These are phyloP conservation scores for Sphagnum magellanicum DNA, from an alignment of 228 moss, liverwort and hornwort species.

Conservation along the genomic window DNA sequence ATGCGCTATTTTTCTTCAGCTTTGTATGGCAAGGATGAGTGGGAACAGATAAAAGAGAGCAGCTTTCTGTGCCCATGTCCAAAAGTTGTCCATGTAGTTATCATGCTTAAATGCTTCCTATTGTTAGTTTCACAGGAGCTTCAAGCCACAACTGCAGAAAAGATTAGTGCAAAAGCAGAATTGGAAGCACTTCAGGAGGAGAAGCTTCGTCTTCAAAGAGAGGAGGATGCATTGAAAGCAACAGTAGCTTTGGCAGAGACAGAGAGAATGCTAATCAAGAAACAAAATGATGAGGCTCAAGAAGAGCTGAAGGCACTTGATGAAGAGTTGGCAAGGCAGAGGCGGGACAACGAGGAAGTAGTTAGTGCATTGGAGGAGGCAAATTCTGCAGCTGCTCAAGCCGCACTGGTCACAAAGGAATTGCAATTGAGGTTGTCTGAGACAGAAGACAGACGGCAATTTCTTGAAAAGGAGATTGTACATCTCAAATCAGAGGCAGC, in stretches of 20 bases:
- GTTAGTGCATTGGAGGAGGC: constrained; percentile 19
- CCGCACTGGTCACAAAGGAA: constrained; percentile 15
- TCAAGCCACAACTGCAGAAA: no score
- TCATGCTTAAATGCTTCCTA: no score
- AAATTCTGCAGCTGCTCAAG: constrained; percentile 18
- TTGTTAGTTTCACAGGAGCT: no score
- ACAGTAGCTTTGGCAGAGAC: constrained; percentile 23
- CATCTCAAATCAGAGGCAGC: constrained; percentile 23
- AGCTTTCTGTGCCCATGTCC: no score
- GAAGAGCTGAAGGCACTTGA: constrained; percentile 28
- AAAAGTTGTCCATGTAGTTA: no score
- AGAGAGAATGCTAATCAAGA: constrained; percentile 28
- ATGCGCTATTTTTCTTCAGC: no score
- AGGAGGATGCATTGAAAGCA: constrained; percentile 26
- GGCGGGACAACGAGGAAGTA: constrained; percentile 29
- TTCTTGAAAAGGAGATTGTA: constrained; percentile 18
- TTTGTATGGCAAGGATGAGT: no score
- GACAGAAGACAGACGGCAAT: constrained; percentile 25
- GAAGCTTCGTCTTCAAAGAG: constrained; percentile 25
- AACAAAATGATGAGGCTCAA: constrained; percentile 31
- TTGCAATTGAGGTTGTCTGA: constrained; percentile 27
- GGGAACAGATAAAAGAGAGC: no score
- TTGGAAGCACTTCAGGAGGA: constrained; percentile 17
- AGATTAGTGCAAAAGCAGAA: no score
- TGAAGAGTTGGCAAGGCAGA: constrained; percentile 45